A percentile compares a stretch with the other conserved stretches of the same genome.
phyloP scores from a whole-genome alignment of 2,329 filamentous ascomycete species.

The Apiospora pterosperma region DNA sequence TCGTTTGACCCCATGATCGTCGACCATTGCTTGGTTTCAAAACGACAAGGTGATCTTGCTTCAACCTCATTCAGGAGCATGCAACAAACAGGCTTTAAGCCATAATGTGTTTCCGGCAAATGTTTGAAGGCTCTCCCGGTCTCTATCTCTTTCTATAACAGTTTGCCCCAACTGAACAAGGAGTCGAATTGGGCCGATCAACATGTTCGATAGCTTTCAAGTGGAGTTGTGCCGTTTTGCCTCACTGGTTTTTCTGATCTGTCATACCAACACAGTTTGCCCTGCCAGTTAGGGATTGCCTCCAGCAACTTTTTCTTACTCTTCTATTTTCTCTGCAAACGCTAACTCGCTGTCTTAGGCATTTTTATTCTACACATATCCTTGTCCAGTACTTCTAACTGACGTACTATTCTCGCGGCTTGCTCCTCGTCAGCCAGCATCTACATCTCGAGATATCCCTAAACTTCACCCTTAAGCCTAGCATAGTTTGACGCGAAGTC shows the following conservation, averaged over 20 bases:
- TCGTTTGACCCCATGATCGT: neutral
- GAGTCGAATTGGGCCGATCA: neutral
- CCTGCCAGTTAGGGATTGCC: neutral
- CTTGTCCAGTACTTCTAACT: neutral
- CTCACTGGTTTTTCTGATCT: neutral
- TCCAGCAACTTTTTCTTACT: neutral
- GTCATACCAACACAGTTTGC: neutral
- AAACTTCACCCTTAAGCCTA: neutral
- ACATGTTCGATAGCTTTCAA: neutral
- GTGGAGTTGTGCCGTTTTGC: neutral
- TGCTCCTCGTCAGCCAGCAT: neutral
- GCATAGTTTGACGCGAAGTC: neutral
- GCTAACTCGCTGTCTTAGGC: neutral
- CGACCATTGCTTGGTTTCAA: neutral
- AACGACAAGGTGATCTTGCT: neutral
- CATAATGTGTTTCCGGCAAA: neutral
- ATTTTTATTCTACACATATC: neutral
- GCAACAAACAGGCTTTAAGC: neutral
- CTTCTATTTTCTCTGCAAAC: neutral
- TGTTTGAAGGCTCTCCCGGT: neutral
- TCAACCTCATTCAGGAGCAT: neutral
- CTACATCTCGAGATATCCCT: neutral
- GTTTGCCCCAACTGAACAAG: neutral
- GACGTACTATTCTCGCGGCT: neutral
- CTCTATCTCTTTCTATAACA: neutral